These are phyloP conservation scores for Didymella arachidicola DNA, from an alignment of 2,329 filamentous ascomycete genomes.

Conservation along the genomic window DNA sequence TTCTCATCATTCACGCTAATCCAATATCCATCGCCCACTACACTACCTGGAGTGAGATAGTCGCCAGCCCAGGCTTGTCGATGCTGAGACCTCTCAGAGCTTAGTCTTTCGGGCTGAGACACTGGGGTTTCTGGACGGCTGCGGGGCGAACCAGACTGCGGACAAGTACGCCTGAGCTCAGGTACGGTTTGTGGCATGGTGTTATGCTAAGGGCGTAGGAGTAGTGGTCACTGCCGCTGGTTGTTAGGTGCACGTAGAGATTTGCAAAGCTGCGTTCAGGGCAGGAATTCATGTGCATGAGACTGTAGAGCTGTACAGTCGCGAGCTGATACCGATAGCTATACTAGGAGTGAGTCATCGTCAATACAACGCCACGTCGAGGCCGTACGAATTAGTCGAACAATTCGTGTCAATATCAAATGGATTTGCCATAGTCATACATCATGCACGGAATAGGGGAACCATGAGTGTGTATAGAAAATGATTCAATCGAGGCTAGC, in stretches of 20 bases:
- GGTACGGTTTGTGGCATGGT: neutral
- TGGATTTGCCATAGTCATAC: neutral
- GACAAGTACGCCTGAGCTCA: neutral
- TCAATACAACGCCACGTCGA: neutral
- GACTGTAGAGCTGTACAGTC: neutral
- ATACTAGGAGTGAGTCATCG: neutral
- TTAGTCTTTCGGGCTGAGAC: neutral
- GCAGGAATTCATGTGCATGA: neutral
- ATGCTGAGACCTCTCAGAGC: neutral
- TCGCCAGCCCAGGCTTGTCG: neutral
- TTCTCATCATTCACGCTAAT: too few species aligned
- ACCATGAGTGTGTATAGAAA: constrained; percentile 6
- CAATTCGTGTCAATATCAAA: neutral
- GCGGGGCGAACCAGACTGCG: too few species aligned
- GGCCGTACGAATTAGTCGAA: neutral
- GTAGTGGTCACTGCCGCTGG: neutral
- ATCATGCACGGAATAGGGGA: neutral
- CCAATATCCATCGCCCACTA: neutral
- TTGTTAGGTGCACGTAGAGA: neutral
- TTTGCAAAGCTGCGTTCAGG: neutral
- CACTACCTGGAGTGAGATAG: neutral
- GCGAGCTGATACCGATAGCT: too few species aligned
- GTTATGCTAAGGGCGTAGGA: neutral
- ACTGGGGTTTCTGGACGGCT: neutral
- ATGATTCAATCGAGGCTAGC: constrained; percentile 11